Evolutionary conservation across 2,329 filamentous ascomycete genomes (phyloP).

Genomic region (Colletotrichum sp.): DNA sequence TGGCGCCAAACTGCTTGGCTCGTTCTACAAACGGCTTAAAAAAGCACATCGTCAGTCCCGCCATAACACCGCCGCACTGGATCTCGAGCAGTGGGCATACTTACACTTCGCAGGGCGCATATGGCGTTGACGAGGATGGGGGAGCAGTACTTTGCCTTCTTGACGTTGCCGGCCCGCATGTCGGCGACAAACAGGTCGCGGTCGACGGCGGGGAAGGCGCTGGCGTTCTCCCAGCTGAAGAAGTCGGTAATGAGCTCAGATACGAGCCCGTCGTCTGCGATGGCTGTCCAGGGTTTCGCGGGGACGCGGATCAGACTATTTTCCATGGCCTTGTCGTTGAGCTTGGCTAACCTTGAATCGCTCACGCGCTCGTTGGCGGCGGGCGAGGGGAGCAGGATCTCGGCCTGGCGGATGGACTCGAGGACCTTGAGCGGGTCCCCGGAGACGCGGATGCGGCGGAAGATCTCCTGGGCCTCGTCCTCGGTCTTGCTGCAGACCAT

Average conservation of each 20-base stretch:
- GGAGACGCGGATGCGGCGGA: conserved; percentile 20
- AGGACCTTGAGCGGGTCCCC: conserved; percentile 18
- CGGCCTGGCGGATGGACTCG: conserved; percentile 23
- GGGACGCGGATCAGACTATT: conserved; percentile 27
- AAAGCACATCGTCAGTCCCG: background rate
- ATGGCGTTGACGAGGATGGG: conserved; percentile 36
- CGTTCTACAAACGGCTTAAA: conserved; percentile 9
- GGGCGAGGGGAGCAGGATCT: conserved; percentile 21
- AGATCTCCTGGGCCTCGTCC: conserved; percentile 24
- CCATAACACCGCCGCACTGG: background rate
- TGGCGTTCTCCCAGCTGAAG: conserved; percentile 32
- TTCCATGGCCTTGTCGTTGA: conserved; percentile 23
- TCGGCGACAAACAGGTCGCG: conserved; percentile 29
- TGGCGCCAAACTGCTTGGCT: conserved; percentile 7
- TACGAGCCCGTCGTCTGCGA: conserved; percentile 34
- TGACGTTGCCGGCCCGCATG: conserved; percentile 25
- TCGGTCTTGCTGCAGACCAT: conserved; percentile 22
- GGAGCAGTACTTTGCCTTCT: conserved; percentile 30
- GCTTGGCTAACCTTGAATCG: conserved; percentile 6
- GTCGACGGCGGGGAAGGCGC: conserved; percentile 30
- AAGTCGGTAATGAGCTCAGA: conserved; percentile 34
- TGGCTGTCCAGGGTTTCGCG: conserved; percentile 32
- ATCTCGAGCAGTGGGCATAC: background rate
- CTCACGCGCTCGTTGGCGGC: background rate
- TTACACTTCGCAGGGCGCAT: conserved; percentile 33